A percentile compares a stretch with the other conserved stretches of the same genome.
Conservation (phyloP, 2,329 filamentous ascomycete genomes). For the Eutypella sp. region DNA sequence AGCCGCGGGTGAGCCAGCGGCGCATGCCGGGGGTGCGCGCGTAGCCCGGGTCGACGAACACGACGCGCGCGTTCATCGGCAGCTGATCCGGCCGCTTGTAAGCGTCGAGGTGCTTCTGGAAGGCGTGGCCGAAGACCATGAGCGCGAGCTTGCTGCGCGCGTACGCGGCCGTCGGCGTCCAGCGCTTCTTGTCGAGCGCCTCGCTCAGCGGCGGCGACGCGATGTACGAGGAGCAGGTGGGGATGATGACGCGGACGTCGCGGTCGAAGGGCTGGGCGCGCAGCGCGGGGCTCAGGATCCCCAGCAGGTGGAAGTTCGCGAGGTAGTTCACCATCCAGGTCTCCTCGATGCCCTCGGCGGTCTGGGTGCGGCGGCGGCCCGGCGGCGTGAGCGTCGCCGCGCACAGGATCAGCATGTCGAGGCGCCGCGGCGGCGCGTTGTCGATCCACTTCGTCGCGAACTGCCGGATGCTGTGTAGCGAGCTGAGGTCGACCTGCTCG, state of each 20-base stretch:
- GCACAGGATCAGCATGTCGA: constrained; percentile 89
- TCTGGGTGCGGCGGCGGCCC: constrained; percentile 55
- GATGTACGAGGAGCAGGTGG: constrained; percentile 86
- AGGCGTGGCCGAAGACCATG: constrained; percentile 83
- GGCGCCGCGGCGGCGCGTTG: constrained; percentile 78
- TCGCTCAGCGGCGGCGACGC: constrained; percentile 63
- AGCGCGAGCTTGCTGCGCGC: constrained; percentile 70
- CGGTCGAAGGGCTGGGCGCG: constrained; percentile 88
- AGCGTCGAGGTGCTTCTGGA: constrained; percentile 83
- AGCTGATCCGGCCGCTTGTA: constrained; percentile 80
- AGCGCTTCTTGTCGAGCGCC: constrained; percentile 42
- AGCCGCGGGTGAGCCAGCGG: constrained; percentile 80
- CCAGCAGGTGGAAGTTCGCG: constrained; percentile 90
- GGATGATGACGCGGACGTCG: constrained; percentile 82
- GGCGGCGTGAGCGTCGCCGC: constrained; percentile 71
- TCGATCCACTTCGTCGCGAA: constrained; percentile 99
- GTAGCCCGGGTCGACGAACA: constrained; percentile 83
- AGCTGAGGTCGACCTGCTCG: constrained; percentile 86
- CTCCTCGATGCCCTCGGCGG: constrained; percentile 75
- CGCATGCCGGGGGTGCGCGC: constrained; percentile 82
- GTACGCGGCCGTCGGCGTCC: constrained; percentile 55
- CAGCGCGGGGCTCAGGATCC: constrained; percentile 84
- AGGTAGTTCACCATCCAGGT: constrained; percentile 96
- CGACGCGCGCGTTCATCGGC: constrained; percentile 75
- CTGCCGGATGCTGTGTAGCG: constrained; percentile 81